Evolutionary conservation across 805 yeast genomes (phyloP), one percentile per base, ranked within the genome.

Genomic region (Ogataea ramenticola): DNA sequence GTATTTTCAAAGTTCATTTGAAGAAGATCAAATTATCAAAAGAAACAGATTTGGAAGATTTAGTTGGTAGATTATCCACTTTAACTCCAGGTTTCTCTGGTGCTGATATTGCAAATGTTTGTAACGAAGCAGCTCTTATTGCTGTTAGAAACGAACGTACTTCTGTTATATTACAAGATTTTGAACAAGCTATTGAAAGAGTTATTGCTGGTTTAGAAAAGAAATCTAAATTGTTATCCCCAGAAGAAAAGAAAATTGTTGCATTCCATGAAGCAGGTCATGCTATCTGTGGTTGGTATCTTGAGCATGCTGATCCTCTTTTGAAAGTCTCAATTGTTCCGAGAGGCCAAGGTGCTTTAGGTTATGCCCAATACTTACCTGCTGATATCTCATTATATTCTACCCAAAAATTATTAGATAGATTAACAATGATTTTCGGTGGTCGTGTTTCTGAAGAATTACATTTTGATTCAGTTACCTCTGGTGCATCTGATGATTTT

Each of bases 261-360:
- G 99, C 99, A 1, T 93, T 85, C 57, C 99, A 95, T 61, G 99
- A 93, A 65, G 99, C 99, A 3, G 99, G 99, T 4, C 99, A 95
- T 66, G 99, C 99, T 11, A 79, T 93, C 48, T 90, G 98, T 64
- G 99, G 99, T 12, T 93, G 99, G 99, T 89, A 71, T 58, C 74
- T 93, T 57, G 78, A 86, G 62, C 75, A 76, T 63, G 96, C 98
- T 2, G 96, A 91, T 60, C 99, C 99, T 8, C 70, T 95, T 45
- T 72, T 93, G 47, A 93, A 93, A 70, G 99, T 93, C 17, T 87
- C 97, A 15, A 93, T 95, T 55, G 87, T 93, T 48, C 99, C 99
- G 35, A 77, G 98, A 56, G 98, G 98, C 15, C 93, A 85, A 65
- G 96, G 96, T 50, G 96, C 98, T 2, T 72, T 93, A 43, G 99